Evolutionary conservation across 2,329 filamentous ascomycete genomes (phyloP), one percentile per base, ranked within the genome.

Genomic region (Alternaria dauci): DNA sequence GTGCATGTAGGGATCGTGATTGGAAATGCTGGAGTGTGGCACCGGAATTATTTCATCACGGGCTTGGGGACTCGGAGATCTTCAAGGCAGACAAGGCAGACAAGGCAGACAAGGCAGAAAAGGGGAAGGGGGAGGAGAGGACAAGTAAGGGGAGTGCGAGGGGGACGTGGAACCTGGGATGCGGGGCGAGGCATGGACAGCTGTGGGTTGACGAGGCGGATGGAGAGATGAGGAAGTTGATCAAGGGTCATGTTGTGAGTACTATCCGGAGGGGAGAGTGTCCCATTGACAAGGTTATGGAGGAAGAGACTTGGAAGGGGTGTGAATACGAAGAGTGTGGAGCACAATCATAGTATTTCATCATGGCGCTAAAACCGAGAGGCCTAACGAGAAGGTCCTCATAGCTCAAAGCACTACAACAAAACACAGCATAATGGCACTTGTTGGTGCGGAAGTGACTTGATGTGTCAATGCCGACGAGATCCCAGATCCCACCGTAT

Each of bases 11-110:
- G 6, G 76, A 80, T 55, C 39, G 62, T 0, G 72, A 69, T 7
- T 74, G 75, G 65, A 59, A 62, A 38, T 81, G 79, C 63, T 79
- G 70, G 63, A 77, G 69, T 20, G 72, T 76, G 4, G 73, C 71
- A 26, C 79, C 79, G 1, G 79, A 81, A 59, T 48, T 81, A n/a
- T 79, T 81, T 55, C 78, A 81, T 56, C 79, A 81, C 56, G 62
- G 71, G 26, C 66, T 72, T 18, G 72, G 65, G 7, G 56, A 51
- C 25, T 76, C 69, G 26, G 76, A 78, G 63, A 67, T 67, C 53
- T 55, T 23, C 14, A 48, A 46, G 41, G 61, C 58, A 12, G 61
- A 65, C 25, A 36, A 18, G 26, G 26, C 2, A 8, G 59, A 11
- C 23, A 23, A 46, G 41, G 61, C 58, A 12, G 61, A 65, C 25